Percentiles rank a stretch among this genome's conserved stretches.
Conservation (phyloP, 176 grass and related monocot species). For the Aegilops umbellulata region DNA sequence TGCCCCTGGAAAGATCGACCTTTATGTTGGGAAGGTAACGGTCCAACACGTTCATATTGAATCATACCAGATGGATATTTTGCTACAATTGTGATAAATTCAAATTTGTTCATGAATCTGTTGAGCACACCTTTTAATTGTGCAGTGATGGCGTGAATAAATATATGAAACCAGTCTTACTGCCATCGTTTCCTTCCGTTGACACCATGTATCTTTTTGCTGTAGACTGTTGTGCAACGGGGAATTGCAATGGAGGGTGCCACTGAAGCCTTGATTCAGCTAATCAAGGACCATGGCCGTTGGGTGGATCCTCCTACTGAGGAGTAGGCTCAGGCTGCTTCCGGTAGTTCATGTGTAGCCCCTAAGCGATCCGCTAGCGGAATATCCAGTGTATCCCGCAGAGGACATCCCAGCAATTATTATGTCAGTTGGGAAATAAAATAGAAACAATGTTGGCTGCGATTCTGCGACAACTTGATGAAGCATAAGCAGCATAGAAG, state of each 20-base stretch:
- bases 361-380: not conserved
- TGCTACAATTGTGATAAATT: not conserved
- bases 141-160: not conserved
- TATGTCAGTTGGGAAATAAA: conserved; percentile 39
- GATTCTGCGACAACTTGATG: conserved; percentile 5
- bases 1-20: conserved; percentile 94
- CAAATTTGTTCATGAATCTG: not conserved
- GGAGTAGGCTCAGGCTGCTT: conserved; percentile 59
- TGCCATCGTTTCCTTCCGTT: not conserved
- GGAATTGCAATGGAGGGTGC: conserved; percentile 93
- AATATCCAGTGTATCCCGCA: not conserved
- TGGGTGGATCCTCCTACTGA: conserved; percentile 80
- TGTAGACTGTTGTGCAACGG: conserved; percentile 73
- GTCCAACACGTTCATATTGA: not conserved
- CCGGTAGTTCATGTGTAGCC: conserved; percentile 20
- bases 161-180: not conserved
- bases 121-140: not conserved
- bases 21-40: conserved; percentile 94
- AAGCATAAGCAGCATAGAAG: conserved; percentile 15
- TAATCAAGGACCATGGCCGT: conserved; percentile 89
- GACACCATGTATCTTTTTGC: not conserved
- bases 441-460: conserved; percentile 1
- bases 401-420: conserved; percentile 10
- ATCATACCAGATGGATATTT: conserved; percentile 10
- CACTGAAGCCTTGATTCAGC: conserved; percentile 88